Evolutionary conservation across 129 eudicot genomes (phyloP), one percentile per base, ranked within the genome.

Genomic region (Flaveria bidentis): DNA sequence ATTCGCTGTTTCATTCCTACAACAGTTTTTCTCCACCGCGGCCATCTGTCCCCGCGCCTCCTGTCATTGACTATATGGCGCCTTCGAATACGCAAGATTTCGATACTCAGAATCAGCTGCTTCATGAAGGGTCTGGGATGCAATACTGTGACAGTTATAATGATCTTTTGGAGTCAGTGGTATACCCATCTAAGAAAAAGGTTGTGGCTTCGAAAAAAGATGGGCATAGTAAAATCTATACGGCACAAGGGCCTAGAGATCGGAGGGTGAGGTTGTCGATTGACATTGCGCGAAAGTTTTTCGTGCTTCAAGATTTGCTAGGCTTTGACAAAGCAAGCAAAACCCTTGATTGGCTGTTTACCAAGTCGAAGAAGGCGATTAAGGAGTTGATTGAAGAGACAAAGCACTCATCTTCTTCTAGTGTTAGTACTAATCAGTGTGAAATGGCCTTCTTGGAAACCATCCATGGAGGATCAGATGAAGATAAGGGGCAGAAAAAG

Each of bases 341-440:
- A 73, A 91, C 97, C 86, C 90, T 91, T 12, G 97, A 84, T 67
- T 91, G 97, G 97, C 85, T 89, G 22, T 82, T 91, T 7, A 76
- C 82, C 46, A 85, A 89, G 52, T 87, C 96, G 3, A 85, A 82
- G 60, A 42, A 73, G 6, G 88, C 91, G 33, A 92, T 92, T 61
- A 76, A 84, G 60, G 96, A 89, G 20, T 75, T 89, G 2, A 74
- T 77, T 7, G 77, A 76, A 80, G 69, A 53, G 30, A 82, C 68
- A 8, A 72, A 78, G 17, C 23, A 49, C 58, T 41, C 47, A 13
- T 51, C 78, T 7, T 42, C 74, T 41, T 66, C 75, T 2, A 15
- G 47, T 74, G 58, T 17, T 16, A 11, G 33, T 26, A 53, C 28
- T 6, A 76, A 69, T 60, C 71, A 47, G 53, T 67, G 81, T 25